Percentiles rank a stretch among this genome's conserved stretches.
Conservation (phyloP, 306 rosid species). For the Medicago arabica region DNA sequence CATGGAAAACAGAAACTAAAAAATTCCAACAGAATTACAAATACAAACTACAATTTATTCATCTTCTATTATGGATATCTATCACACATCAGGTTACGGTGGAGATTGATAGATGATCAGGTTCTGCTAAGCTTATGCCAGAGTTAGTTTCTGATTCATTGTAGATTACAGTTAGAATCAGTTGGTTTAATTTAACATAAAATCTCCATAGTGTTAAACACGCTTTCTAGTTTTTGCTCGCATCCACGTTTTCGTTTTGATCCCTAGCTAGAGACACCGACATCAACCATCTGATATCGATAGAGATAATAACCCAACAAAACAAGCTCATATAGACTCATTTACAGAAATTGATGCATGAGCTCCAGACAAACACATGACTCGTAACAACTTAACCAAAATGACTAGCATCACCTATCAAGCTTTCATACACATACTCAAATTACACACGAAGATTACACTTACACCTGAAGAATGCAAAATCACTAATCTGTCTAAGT, state of each 20-base stretch:
- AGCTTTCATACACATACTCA: background rate
- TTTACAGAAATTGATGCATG: constrained; percentile 8
- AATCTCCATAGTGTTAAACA: background rate
- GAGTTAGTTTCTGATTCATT: background rate
- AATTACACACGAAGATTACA: background rate
- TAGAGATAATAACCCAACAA: background rate
- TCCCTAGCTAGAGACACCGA: background rate
- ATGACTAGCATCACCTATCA: constrained; percentile 18
- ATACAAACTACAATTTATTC: background rate
- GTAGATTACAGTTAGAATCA: background rate
- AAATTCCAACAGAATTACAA: background rate
- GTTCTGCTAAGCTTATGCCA: background rate
- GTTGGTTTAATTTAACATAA: background rate
- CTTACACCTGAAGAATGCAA: background rate
- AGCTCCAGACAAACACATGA: constrained; percentile 8
- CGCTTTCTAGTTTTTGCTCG: background rate
- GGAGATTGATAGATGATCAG: background rate
- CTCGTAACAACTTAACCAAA: background rate
- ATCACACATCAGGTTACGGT: background rate
- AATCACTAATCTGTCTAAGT: background rate
- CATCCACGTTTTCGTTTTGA: background rate
- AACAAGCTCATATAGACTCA: background rate
- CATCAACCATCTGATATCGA: background rate
- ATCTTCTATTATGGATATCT: background rate
- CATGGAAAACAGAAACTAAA: constrained; percentile 6